phyloP scores from a whole-genome alignment of 306 rosid species.

The Casuarina equisetifolia region DNA sequence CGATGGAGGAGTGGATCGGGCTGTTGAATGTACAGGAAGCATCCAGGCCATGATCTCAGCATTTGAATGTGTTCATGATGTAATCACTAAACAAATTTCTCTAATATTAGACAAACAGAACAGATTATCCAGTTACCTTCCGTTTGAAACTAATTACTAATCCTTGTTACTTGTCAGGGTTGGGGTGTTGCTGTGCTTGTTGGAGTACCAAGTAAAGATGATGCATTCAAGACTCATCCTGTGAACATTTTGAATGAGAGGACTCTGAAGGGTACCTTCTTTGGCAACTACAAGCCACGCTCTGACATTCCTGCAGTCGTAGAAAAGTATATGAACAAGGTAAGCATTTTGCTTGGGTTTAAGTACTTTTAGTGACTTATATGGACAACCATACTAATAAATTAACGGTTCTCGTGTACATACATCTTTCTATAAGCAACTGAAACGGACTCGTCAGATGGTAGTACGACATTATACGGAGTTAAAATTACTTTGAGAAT shows the following conservation, averaged over 20 bases:
- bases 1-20: too few relatives aligned
- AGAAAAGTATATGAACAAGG: slow-evolving; percentile 70
- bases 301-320: slow-evolving; percentile 74
- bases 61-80: slow-evolving; percentile 83
- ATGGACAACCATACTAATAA: too few relatives aligned
- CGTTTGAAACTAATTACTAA: too few relatives aligned
- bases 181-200: slow-evolving; percentile 97
- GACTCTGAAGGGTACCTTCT: slow-evolving; percentile 91
- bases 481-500: background rate
- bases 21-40: too few relatives aligned
- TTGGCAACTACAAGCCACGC: slow-evolving; percentile 87
- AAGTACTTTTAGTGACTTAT: too few relatives aligned
- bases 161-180: slow-evolving; percentile 45
- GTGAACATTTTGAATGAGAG: slow-evolving; percentile 70
- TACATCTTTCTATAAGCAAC: background rate
- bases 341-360: background rate
- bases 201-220: slow-evolving; percentile 86
- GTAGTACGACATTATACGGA: too few relatives aligned
- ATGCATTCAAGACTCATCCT: slow-evolving; percentile 79
- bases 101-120: too few relatives aligned
- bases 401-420: background rate
- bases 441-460: background rate
- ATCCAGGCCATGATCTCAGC: too few relatives aligned
- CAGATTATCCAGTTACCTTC: background rate
- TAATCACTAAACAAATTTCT: slow-evolving; percentile 21